These are phyloP conservation scores for Yamadazyma trypodendri DNA, from an alignment of 1,139 yeast genomes.

Conservation along the genomic window DNA sequence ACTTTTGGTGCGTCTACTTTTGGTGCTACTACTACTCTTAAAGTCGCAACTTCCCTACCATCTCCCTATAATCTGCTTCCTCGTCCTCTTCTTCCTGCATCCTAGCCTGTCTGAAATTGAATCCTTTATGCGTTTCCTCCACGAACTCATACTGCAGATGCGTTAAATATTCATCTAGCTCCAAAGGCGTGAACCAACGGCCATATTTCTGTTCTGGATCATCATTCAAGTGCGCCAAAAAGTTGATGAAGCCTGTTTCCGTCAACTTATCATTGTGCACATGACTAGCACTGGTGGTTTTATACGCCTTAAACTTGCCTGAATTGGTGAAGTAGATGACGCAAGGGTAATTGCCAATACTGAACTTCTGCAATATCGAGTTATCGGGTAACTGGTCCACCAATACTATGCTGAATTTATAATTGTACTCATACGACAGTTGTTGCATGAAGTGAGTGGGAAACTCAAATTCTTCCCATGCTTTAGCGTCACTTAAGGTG, in stretches of 20 bases:
- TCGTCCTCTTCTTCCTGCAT: slow-evolving; percentile 11
- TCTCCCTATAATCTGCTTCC: slow-evolving; percentile 22
- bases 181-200: slow-evolving; percentile 20
- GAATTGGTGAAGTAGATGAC: slow-evolving; percentile 24
- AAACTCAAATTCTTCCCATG: slow-evolving; percentile 31
- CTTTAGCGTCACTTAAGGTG: slow-evolving; percentile 22
- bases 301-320: slow-evolving; percentile 23
- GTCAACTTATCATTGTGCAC: slow-evolving; percentile 20
- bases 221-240: slow-evolving; percentile 19
- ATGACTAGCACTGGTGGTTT: slow-evolving; percentile 28
- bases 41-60: slow-evolving; percentile 20
- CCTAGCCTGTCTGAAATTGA: slow-evolving; percentile 17
- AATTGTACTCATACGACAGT: slow-evolving; percentile 19
- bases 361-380: slow-evolving; percentile 23
- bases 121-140: slow-evolving; percentile 18
- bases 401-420: slow-evolving; percentile 27
- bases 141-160: slow-evolving; percentile 14
- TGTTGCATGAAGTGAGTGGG: slow-evolving; percentile 39
- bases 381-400: slow-evolving; percentile 20
- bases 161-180: slow-evolving; percentile 11
- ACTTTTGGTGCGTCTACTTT: not conserved
- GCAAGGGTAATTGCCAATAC: slow-evolving; percentile 37
- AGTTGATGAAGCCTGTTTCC: slow-evolving; percentile 19
- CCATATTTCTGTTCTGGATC: slow-evolving; percentile 17
- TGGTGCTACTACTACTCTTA: slow-evolving; percentile 6